phyloP scores from a whole-genome alignment of 495 filamentous ascomycete genomes.

The Penicillium crystallinum region DNA sequence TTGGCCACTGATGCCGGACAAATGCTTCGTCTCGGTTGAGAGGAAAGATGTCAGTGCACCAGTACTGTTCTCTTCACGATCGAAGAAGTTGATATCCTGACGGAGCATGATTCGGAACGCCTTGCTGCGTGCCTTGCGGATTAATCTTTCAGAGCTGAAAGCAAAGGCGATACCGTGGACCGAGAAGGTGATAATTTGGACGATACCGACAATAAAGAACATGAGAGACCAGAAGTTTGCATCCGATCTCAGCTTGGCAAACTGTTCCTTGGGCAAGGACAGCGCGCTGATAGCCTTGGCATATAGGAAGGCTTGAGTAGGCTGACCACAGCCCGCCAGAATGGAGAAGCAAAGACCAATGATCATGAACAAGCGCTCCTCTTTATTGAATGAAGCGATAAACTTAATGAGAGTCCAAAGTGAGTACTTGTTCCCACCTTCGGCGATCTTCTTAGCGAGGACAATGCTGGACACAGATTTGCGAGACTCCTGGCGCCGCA shows the following conservation, averaged over 20 bases:
- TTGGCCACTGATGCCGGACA: constrained; percentile 74
- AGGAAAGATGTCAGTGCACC: constrained; percentile 82
- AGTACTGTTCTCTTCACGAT: constrained; percentile 74
- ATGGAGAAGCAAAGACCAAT: constrained; percentile 71
- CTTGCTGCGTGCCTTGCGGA: constrained; percentile 72
- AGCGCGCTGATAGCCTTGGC: constrained; percentile 76
- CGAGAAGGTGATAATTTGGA: constrained; percentile 64
- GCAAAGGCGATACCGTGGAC: constrained; percentile 72
- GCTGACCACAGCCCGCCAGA: constrained; percentile 80
- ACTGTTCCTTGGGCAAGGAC: constrained; percentile 43
- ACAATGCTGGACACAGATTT: constrained; percentile 71
- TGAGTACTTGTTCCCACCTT: constrained; percentile 54
- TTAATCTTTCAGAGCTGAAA: constrained; percentile 74
- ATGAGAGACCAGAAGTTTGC: constrained; percentile 88
- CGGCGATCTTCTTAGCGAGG: constrained; percentile 48
- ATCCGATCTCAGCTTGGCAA: constrained; percentile 53
- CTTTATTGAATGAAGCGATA: constrained; percentile 74
- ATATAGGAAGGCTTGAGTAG: constrained; percentile 84
- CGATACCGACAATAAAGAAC: constrained; percentile 89
- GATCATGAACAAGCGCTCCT: constrained; percentile 68
- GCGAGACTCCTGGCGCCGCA: constrained; percentile 52
- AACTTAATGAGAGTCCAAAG: constrained; percentile 83
- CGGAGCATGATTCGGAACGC: constrained; percentile 87
- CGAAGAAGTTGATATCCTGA: constrained; percentile 89
- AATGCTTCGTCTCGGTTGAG: constrained; percentile 77